phyloP scores from a whole-genome alignment of 73 alveolate genomes.

The Paramecium octaurelia region DNA sequence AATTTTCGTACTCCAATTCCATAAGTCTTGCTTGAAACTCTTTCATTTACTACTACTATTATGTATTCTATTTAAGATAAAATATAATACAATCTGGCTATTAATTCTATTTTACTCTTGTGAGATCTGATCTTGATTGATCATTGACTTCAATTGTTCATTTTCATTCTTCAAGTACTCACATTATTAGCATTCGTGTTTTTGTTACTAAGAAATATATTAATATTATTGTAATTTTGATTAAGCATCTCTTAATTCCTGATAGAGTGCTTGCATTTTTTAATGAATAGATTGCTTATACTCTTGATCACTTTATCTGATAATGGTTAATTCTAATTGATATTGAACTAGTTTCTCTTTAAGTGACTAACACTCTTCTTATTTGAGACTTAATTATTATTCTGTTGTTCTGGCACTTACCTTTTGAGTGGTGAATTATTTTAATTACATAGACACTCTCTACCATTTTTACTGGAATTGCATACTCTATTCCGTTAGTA shows the following conservation, averaged over 20 bases:
- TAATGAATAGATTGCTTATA: neutral
- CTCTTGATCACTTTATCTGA: conserved; percentile 22
- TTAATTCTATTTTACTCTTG: conserved; percentile 10
- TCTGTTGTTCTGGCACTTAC: neutral
- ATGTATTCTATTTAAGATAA: neutral
- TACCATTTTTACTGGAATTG: conserved; percentile 13
- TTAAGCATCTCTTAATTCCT: neutral
- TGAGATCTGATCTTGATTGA: neutral
- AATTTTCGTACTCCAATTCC: conserved; percentile 19
- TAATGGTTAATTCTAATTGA: neutral
- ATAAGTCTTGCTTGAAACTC: neutral
- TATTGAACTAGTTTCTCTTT: conserved; percentile 1
- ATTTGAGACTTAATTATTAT: neutral
- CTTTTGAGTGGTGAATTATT: neutral
- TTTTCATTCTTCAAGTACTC: neutral
- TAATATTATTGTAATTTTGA: no score
- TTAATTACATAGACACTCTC: neutral
- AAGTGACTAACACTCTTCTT: neutral
- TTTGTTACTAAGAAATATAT: neutral
- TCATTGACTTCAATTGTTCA: neutral
- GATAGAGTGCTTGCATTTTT: neutral
- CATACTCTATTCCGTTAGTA: neutral
- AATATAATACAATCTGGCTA: neutral
- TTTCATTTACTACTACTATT: neutral
- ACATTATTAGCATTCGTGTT: conserved; percentile 3